These are phyloP conservation scores for Pterocarpus macrocarpus DNA, from an alignment of 306 rosid species.

Conservation along the genomic window DNA sequence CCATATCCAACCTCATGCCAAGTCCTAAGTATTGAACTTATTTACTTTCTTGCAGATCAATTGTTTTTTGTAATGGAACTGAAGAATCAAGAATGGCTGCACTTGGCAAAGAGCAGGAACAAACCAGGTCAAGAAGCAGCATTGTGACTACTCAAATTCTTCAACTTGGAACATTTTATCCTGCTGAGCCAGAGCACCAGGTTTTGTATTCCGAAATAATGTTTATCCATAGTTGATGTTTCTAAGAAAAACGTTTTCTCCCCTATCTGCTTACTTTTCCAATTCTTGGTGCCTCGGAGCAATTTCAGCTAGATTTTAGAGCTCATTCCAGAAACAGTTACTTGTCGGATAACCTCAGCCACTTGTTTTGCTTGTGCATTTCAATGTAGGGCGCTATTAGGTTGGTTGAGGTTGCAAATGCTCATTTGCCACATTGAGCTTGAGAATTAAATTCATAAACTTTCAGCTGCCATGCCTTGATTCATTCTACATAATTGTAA, in stretches of 20 bases:
- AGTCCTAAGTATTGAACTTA: slow-evolving; percentile 16
- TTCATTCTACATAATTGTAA: not conserved
- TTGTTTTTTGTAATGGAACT: slow-evolving; percentile 81
- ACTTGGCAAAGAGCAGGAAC: slow-evolving; percentile 86
- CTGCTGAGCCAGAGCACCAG: slow-evolving; percentile 96
- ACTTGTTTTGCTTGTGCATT: not conserved
- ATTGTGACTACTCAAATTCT: slow-evolving; percentile 86
- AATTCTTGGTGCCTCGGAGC: not conserved
- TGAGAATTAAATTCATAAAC: slow-evolving; percentile 27
- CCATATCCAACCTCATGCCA: slow-evolving; percentile 29
- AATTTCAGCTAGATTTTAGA: not conserved
- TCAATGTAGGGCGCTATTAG: too few relatives aligned
- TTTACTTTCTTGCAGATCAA: slow-evolving; percentile 65
- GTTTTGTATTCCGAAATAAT: slow-evolving; percentile 51
- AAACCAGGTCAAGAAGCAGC: slow-evolving; percentile 76
- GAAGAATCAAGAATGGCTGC: slow-evolving; percentile 85
- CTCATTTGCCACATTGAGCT: too few relatives aligned
- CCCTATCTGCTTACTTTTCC: not conserved
- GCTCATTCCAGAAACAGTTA: not conserved
- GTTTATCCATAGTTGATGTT: slow-evolving; percentile 20
- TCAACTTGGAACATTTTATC: slow-evolving; percentile 72
- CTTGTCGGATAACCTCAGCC: not conserved
- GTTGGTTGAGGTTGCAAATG: too few relatives aligned
- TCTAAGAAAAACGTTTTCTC: slow-evolving; percentile 2
- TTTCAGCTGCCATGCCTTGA: slow-evolving; percentile 16